Evolutionary conservation across 805 yeast genomes (phyloP).

Genomic region (Hanseniaspora taiwanica): DNA sequence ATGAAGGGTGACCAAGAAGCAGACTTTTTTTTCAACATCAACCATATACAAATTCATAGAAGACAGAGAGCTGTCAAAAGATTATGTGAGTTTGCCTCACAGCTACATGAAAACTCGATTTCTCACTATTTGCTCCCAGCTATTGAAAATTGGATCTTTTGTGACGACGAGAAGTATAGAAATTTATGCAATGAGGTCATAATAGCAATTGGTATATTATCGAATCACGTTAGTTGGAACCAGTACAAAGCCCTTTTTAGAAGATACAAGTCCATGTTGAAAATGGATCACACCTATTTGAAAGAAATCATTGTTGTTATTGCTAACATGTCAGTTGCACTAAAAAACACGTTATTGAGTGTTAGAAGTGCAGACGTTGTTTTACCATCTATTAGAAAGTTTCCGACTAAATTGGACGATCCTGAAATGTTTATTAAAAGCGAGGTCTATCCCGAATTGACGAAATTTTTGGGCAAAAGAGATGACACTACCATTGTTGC

Average conservation of each 20-base stretch:
- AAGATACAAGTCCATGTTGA: slow-evolving; percentile 45
- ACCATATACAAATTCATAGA: slow-evolving; percentile 74
- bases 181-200: slow-evolving; percentile 57
- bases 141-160: slow-evolving; percentile 63
- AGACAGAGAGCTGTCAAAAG: slow-evolving; percentile 74
- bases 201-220: slow-evolving; percentile 43
- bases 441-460: slow-evolving; percentile 50
- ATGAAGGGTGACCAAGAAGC: slow-evolving; percentile 68
- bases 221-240: slow-evolving; percentile 53
- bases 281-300: slow-evolving; percentile 34
- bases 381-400: slow-evolving; percentile 16
- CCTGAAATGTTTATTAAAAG: slow-evolving; percentile 36
- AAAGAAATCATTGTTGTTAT: slow-evolving; percentile 48
- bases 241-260: slow-evolving; percentile 66
- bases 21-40: slow-evolving; percentile 62
- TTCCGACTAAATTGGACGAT: slow-evolving; percentile 24
- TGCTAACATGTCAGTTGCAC: slow-evolving; percentile 41
- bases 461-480: slow-evolving; percentile 44
- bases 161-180: slow-evolving; percentile 43
- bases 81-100: slow-evolving; percentile 31
- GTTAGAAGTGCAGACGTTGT: slow-evolving; percentile 11
- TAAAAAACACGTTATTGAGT: slow-evolving; percentile 24
- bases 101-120: slow-evolving; percentile 43
- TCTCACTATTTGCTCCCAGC: slow-evolving; percentile 77
- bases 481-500: slow-evolving; percentile 67